Base-by-base conservation (phyloP, 2,329 filamentous ascomycete genomes). In the Podosphaera leucotricha region DNA sequence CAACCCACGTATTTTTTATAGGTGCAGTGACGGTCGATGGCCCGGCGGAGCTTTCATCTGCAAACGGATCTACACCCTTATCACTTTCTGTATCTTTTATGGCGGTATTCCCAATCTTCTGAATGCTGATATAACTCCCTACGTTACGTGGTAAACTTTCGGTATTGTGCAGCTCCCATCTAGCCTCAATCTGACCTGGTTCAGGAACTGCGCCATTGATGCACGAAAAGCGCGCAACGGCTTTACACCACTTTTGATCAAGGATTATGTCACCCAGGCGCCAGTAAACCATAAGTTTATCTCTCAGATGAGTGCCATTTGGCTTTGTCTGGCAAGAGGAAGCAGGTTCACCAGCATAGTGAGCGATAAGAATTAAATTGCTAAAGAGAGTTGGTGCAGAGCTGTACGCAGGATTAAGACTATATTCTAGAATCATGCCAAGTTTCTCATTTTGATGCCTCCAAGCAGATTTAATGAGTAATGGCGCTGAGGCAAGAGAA, bases 401-500 rank as follows among this genome's bases (percentile, higher is more conserved):
- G 52, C 41, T 61, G 54, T 43, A 60, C 49, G 56, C 64, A 0
- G 84, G 80, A 59, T 94, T 93, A 15, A 90, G 68, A 5, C 76
- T 75, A 62, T 94, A 95, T 55, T 80, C 75, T 33, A 95, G 65
- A 44, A 94, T 72, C 36, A 92, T 72, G 36, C 81, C 86, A n/a
- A 87, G 72, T 61, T 93, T 87, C 49, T 80, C 77, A 38, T 80
- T 72, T 54, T 90, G 78, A 1, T 82, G 67, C 57, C 87, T 92
- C 85, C 86, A 94, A 10, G 51, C 43, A 16, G 75, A 70, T 2
- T 66, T 70, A 38, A 81, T 62, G 16, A 77, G 64, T 11, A 82
- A 61, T 0, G 78, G 77, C 8, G 70, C 70, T 52, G 72, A 71
- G 3, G 64, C 56, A 8, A 68, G 62, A 13, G 70, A 58, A 46